phyloP scores from a whole-genome alignment of 805 yeast genomes.

The Candida suzukii region DNA sequence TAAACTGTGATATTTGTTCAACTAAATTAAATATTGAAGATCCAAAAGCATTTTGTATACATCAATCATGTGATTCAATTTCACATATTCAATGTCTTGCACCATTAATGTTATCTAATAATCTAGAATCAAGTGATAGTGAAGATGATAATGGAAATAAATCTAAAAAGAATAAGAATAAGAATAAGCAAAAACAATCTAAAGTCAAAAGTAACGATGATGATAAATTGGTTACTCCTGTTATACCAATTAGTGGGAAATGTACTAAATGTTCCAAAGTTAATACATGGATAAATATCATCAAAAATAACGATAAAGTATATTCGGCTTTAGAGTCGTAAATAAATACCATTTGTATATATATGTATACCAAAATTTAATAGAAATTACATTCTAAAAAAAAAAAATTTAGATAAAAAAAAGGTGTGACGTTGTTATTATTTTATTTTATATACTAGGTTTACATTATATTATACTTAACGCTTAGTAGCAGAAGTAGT shows the following conservation, averaged over 20 bases:
- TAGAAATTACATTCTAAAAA: no score
- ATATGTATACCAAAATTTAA: background rate
- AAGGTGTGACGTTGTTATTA: no score
- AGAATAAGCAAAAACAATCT: constrained; percentile 14
- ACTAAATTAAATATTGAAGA: constrained; percentile 6
- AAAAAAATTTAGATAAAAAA: no score
- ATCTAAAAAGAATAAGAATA: background rate
- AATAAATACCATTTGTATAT: background rate
- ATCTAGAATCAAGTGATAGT: background rate
- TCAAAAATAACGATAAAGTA: constrained; percentile 12
- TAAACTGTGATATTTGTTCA: constrained; percentile 10
- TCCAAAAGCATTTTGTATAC: constrained; percentile 18
- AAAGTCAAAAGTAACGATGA: constrained; percentile 4
- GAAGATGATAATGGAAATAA: background rate
- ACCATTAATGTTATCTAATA: background rate
- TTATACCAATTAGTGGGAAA: constrained; percentile 20
- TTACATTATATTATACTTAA: no score
- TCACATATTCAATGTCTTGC: constrained; percentile 29
- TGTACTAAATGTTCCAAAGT: constrained; percentile 17
- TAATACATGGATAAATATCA: constrained; percentile 22
- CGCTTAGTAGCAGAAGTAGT: constrained; percentile 24
- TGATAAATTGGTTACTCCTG: constrained; percentile 6
- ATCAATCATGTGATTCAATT: constrained; percentile 17
- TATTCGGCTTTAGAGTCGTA: background rate
- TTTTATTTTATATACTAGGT: no score